phyloP scores from a whole-genome alignment of 441 rosid species.

The Euphorbia celastroides region DNA sequence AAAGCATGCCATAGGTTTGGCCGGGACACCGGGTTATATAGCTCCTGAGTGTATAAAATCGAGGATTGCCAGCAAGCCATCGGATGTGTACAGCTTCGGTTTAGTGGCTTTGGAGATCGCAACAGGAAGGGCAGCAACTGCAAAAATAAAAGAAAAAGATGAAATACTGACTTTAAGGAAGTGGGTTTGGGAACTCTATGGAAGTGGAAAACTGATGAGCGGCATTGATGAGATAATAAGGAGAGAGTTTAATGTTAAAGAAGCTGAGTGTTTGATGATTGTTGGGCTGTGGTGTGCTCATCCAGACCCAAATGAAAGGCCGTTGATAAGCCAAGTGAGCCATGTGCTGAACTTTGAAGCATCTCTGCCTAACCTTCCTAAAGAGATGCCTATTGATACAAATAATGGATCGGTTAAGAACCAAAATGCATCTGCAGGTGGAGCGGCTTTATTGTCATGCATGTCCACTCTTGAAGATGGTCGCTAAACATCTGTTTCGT shows the following conservation, averaged over 20 bases:
- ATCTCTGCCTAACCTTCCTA: conserved; percentile 30
- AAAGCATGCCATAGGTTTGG: conserved; percentile 37
- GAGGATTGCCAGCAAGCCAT: conserved; percentile 36
- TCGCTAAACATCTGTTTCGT: neutral
- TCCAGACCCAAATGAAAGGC: conserved; percentile 29
- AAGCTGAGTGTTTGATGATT: conserved; percentile 27
- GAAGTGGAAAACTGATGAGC: conserved; percentile 16
- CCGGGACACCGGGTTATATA: conserved; percentile 44
- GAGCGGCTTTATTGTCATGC: neutral
- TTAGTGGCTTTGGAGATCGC: conserved; percentile 39
- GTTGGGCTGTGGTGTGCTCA: conserved; percentile 50
- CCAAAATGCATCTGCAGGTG: neutral
- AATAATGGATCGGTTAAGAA: neutral
- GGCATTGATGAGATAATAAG: conserved; percentile 27
- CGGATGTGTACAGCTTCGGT: conserved; percentile 44
- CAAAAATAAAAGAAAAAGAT: conserved; percentile 9
- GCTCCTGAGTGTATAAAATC: conserved; percentile 47
- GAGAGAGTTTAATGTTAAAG: conserved; percentile 8
- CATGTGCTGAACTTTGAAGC: conserved; percentile 53
- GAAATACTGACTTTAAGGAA: conserved; percentile 32
- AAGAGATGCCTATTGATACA: conserved; percentile 18
- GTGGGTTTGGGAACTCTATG: conserved; percentile 47
- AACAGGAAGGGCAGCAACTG: conserved; percentile 29
- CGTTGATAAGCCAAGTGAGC: conserved; percentile 40
- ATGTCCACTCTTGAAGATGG: neutral